Evolutionary conservation across 2,329 filamentous ascomycete genomes (phyloP), one percentile per base, ranked within the genome.

Genomic region (Ceratocystis huliohia): DNA sequence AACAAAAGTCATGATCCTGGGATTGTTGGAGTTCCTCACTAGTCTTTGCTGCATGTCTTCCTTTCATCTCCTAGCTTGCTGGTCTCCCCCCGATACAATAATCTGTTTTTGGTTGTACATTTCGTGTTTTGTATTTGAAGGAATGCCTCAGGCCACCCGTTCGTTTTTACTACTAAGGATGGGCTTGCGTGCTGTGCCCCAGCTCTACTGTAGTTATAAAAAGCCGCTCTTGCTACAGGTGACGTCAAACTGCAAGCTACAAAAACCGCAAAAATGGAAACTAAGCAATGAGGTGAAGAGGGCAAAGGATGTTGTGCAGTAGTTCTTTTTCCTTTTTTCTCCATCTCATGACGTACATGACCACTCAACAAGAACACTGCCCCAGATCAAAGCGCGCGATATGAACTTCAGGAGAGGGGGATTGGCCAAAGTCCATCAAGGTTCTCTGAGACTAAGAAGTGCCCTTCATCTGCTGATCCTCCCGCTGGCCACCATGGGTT

Each of bases 391-490:
- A 59, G 56, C 56, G 56, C 15, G n/a, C 10, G 6, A 59, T 20
- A 2, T 59, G 17, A 46, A 62, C 33, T 37, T n/a, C 7, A 59
- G 37, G 15, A n/a, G 28, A 59, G 30, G 25, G 17, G 20, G 17
- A 22, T 7, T 30, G 17, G 25, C 15, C 56, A 33, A 59, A 37
- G 28, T 30, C 56, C 56, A 59, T 59, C 56, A 59, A 28, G 28
- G 56, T 59, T 59, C 56, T 59, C 20, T 1, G 17, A n/a, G 56
- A 25, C 25, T 10, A 53, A 53, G 37, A 37, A n/a, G 5, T n/a
- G 48, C 28, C n/a, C 48, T 59, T 59, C 30, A 33, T 30, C 53
- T 59, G 56, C 7, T 30, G 56, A 59, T 59, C 56, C 28, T 59
- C 56, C 28, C 28, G 56, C 15, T 22, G 30, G 10, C 28, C 28